Evolutionary conservation across 129 eudicot genomes (phyloP).

Genomic region (Smallanthus sonchifolius): DNA sequence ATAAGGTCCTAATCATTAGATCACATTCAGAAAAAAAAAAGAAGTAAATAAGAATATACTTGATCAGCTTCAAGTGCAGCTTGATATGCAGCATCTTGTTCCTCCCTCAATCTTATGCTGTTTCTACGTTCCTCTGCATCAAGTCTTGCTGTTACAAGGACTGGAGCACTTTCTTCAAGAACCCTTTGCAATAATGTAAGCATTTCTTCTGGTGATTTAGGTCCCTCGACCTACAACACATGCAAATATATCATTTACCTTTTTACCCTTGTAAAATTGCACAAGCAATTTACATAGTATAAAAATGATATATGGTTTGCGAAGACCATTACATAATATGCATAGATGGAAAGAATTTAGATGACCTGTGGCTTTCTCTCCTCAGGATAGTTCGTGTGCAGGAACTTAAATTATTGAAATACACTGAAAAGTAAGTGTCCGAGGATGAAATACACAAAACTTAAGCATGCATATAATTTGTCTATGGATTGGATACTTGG

Average conservation of each 20-base stretch:
- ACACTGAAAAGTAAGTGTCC: not conserved
- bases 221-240: constrained; percentile 79
- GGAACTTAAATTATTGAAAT: not conserved
- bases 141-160: constrained; percentile 83
- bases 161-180: constrained; percentile 93
- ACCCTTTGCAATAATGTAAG: constrained; percentile 72
- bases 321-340: constrained; percentile 2
- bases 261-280: not conserved
- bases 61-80: constrained; percentile 99
- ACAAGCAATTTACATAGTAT: not conserved
- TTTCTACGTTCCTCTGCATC: constrained; percentile 96
- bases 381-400: not conserved
- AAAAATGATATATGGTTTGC: not conserved
- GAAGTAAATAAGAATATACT: constrained; percentile 34
- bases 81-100: constrained; percentile 97
- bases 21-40: not conserved
- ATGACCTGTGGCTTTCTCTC: not conserved
- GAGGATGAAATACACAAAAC: constrained; percentile 4
- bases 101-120: constrained; percentile 77
- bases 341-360: not conserved
- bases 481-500: not conserved
- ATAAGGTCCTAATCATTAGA: not conserved
- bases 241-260: not conserved
- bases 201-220: constrained; percentile 87
- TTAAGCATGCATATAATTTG: not conserved